phyloP scores from a whole-genome alignment of 2,329 filamentous ascomycete genomes.

The Cladophialophora yegresii region DNA sequence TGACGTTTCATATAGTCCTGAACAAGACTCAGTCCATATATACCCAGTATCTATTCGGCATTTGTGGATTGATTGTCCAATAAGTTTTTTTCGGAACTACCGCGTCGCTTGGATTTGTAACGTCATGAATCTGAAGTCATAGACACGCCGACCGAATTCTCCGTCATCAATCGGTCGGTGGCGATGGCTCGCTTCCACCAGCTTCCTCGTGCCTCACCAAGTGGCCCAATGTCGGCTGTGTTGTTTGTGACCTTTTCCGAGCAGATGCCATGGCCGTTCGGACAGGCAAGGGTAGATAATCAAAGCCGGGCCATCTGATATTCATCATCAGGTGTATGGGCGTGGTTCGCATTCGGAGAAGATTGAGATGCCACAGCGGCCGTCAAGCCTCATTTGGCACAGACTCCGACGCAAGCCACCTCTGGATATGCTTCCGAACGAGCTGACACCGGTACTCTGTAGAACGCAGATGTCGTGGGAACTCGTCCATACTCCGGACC shows the following conservation, averaged over 20 bases:
- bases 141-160: background rate
- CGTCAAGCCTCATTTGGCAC: no score
- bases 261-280: background rate
- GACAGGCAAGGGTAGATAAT: background rate
- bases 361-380: background rate
- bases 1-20: background rate
- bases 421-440: background rate
- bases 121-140: constrained; percentile 1
- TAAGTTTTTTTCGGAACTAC: background rate
- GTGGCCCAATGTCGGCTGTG: background rate
- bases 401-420: background rate
- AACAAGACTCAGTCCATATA: background rate
- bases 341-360: background rate
- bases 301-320: background rate
- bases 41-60: background rate
- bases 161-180: background rate
- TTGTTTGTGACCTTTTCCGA: background rate
- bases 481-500: no score
- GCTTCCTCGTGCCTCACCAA: background rate
- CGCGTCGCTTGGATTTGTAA: background rate
- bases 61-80: background rate
- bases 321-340: background rate
- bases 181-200: background rate
- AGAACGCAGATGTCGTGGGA: no score
- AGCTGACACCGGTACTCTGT: background rate